Base-by-base conservation (phyloP, 164 flowering plant species). In the Vitis labrusca region DNA sequence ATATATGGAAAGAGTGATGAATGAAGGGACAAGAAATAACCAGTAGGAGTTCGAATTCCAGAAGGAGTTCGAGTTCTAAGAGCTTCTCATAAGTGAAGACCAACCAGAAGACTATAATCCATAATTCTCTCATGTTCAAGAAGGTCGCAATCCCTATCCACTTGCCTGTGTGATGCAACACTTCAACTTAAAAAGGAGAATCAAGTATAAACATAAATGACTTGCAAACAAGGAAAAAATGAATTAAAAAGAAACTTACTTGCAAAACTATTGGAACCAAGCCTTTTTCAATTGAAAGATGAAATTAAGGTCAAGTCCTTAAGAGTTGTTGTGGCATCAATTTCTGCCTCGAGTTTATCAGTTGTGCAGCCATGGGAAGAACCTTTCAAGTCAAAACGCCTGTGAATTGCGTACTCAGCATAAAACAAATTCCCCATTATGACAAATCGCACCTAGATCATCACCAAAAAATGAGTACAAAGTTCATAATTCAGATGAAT, bases 101-200 rank as follows among this genome's bases (percentile, higher is more conserved):
- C 97, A 59, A 93, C 84, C 67, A 92, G 66, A 49, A 92, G 87
- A 74, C 97, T 92, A 82, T 92, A 92, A 66, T 93, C 98, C 98
- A 93, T 93, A 27, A 93, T 93, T 66, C 94, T 85, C 79, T 88
- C 98, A 37, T 88, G 92, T 67, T 89, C 98, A 61, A 93, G 94
- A 74, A 93, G 90, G 54, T 91, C 97, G 70, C 94, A 88, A 64
- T 93, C 98, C 71, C 83, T 80, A 66, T 91, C 94, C 16, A 93
- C 91, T 85, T 93, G 98, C 84, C 95, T 93, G 87, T 73, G 72
- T 4, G n/a, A 71, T 63, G 59, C 55, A 44, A 58, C 10, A 58
- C 13, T 37, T 61, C 29, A 52, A 19, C 16, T 48, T 53, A 51
- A 17, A 64, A 17, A 64, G 15, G 23, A 16, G 1, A 50, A 5